Evolutionary conservation across 2,329 filamentous ascomycete species (phyloP), one percentile per base, ranked within the genome.

Genomic region (Myriosclerotinia duriaeana): DNA sequence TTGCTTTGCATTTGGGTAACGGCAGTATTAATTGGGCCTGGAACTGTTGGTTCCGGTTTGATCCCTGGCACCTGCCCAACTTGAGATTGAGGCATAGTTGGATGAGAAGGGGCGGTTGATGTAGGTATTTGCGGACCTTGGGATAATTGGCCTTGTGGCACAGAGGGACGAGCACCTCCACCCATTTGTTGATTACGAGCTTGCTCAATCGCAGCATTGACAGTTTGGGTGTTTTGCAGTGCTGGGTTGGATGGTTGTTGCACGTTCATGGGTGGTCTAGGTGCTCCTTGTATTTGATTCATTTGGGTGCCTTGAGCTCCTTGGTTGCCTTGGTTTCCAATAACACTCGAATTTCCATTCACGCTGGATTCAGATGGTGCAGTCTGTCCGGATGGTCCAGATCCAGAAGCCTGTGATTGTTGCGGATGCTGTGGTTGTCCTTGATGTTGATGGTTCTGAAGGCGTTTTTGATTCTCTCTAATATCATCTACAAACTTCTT

Each of bases 401-500:
- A 34, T 38, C 30, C 70, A 36, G 72, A 69, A 46, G 72, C 73
- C 30, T 60, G 56, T 17, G 56, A 26, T 60, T 60, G 58, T 50
- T 60, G 58, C 20, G 44, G 44, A 50, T 60, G 42, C 42, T 60
- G 56, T 22, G 17, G 30, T 48, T 60, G 58, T 3, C 58, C 58
- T 38, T 60, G 56, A 36, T 54, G 53, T 38, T 60, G 58, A 26
- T 44, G 7, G 8, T 65, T 65, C 14, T 69, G 12, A 71, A 69
- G 15, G 74, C 71, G 72, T 52, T 71, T 48, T 64, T 77, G 76
- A 26, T 72, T 65, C 64, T 81, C 80, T 4, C 83, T 77, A 53
- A 85, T 80, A 6, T 70, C 74, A 17, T 82, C 80, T 3, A 85
- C 79, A 71, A 82, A 85, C 26, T 77, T 78, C 34, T 81, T 78